Percentiles rank a stretch among this genome's conserved stretches.
Evolutionary conservation across 2,329 filamentous ascomycete species (phyloP).

Genomic region (Fusarium longipes): DNA sequence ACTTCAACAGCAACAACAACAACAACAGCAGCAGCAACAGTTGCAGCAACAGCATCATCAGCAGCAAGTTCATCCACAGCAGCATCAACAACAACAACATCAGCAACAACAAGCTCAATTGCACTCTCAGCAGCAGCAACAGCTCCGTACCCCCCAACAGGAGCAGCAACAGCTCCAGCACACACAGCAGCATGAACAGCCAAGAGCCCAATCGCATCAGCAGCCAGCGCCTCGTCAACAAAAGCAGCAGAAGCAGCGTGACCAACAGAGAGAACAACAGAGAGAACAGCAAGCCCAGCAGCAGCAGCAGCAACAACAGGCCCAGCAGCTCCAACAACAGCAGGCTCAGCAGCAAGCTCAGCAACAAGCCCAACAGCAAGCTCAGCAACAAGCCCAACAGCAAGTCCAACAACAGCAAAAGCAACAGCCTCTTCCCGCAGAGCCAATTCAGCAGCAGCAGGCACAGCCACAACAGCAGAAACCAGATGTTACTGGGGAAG

Average conservation of each 20-base stretch:
- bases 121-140: slow-evolving; percentile 44
- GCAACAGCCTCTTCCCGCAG: slow-evolving; percentile 50
- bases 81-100: slow-evolving; percentile 42
- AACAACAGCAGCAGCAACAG: slow-evolving; percentile 45
- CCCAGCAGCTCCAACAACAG: slow-evolving; percentile 48
- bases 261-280: slow-evolving; percentile 51
- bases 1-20: slow-evolving; percentile 47
- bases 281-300: slow-evolving; percentile 45
- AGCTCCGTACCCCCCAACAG: slow-evolving; percentile 43
- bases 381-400: slow-evolving; percentile 38
- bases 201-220: slow-evolving; percentile 46
- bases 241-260: slow-evolving; percentile 47
- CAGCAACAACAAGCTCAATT: slow-evolving; percentile 47
- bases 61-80: slow-evolving; percentile 52
- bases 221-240: slow-evolving; percentile 47
- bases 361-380: slow-evolving; percentile 42
- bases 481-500: slow-evolving; percentile 57
- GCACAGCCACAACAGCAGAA: slow-evolving; percentile 53
- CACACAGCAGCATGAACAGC: slow-evolving; percentile 43
- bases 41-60: slow-evolving; percentile 47
- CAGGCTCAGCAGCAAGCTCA: slow-evolving; percentile 44
- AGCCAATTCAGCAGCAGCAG: slow-evolving; percentile 46
- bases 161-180: slow-evolving; percentile 47
- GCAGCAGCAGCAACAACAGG: slow-evolving; percentile 18
- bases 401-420: slow-evolving; percentile 36